phyloP scores from a whole-genome alignment of 1,139 yeast genomes.

The Pichiaceae sp. region DNA sequence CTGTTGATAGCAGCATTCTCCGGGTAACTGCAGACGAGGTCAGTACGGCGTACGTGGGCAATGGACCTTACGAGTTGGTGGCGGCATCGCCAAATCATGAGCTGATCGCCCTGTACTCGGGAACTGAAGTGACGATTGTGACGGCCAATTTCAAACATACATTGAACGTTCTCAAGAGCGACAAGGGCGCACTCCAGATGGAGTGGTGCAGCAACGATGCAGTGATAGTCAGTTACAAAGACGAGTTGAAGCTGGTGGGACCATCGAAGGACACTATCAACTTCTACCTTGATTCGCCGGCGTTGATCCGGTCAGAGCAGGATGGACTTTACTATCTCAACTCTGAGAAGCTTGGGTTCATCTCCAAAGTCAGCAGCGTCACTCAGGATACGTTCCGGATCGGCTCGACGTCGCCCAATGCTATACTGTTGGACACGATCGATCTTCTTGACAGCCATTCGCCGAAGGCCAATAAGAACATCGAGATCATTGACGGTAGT shows the following conservation, averaged over 20 bases:
- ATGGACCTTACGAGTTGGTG: conserved; percentile 28
- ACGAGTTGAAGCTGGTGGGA: conserved; percentile 63
- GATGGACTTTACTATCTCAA: conserved; percentile 74
- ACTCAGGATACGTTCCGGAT: conserved; percentile 63
- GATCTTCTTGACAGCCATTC: conserved; percentile 64
- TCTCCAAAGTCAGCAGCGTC: conserved; percentile 53
- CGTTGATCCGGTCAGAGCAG: conserved; percentile 38
- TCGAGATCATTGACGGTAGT: conserved; percentile 47
- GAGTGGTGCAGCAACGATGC: conserved; percentile 90
- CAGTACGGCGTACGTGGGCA: no score
- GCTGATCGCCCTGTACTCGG: conserved; percentile 48
- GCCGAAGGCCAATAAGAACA: conserved; percentile 78
- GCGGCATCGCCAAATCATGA: conserved; percentile 54
- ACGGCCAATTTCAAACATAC: conserved; percentile 42
- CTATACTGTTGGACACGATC: conserved; percentile 74
- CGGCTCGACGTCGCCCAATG: conserved; percentile 80
- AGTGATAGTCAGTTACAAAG: conserved; percentile 50
- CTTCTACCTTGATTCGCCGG: conserved; percentile 33
- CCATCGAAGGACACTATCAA: conserved; percentile 52
- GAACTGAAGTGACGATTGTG: conserved; percentile 41
- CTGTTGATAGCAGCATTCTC: background rate
- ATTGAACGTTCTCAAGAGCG: conserved; percentile 38
- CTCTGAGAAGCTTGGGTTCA: conserved; percentile 47
- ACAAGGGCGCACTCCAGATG: conserved; percentile 37
- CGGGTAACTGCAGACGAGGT: no score